Evolutionary conservation across 352 stramenopile species (phyloP), one percentile per base, ranked within the genome.

Genomic region (Phytophthora syringae): DNA sequence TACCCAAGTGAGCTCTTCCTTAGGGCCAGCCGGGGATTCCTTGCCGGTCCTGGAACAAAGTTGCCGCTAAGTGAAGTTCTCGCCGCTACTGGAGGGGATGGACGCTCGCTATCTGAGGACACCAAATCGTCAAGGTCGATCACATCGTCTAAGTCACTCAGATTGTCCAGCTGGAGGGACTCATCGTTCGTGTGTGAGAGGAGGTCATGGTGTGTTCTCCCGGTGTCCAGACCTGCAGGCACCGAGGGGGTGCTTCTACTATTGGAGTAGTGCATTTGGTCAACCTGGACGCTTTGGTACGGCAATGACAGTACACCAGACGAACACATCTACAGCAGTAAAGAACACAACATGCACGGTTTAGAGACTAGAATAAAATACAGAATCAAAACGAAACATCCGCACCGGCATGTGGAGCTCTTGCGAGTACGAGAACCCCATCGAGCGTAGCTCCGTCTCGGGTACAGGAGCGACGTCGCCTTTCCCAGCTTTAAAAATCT

Each of bases 61-160:
- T 40, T 76, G 11, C 66, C 65, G 37, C 57, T 70, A 24, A 72
- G 48, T 51, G 66, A 79, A 11, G 61, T 73, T 52, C 40, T 76
- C 27, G 62, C 70, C 21, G 70, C 60, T 12, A 79, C 57, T 12
- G 61, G 40, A 52, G 70, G 57, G 24, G 61, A 69, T 40, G 66
- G 66, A 15, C 61, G 66, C 28, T 84, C 70, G 9, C 28, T 74
- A n/a, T 84, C 79, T 3, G 66, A 83, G 5, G 75, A 76, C 22
- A 88, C 64, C 20, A 88, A 60, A 24, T 88, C 77, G n/a, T 77
- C 74, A 1, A 88, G 70, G 44, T 88, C 69, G 47, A 88, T 84
- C 36, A 83, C 79, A 39, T 86, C 79, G 37, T 80, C 74, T 55
- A 86, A 76, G 56, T 88, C 77, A 30, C 77, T 88, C 20, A 86